phyloP scores from a whole-genome alignment of 352 stramenopile genomes.

The Halophytophthora batemanensis region DNA sequence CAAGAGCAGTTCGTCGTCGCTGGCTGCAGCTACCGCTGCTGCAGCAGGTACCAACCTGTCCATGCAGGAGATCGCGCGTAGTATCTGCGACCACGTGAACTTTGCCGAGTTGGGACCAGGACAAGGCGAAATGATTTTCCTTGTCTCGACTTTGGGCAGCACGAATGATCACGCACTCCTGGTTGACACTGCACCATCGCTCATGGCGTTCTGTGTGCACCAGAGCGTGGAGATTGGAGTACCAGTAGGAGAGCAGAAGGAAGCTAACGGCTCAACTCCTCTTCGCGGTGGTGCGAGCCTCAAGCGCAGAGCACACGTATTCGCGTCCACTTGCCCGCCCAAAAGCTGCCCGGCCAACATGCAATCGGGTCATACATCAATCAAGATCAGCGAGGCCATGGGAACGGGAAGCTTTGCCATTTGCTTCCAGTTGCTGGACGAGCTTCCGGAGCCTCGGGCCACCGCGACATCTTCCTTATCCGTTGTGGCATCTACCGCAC shows the following conservation, averaged over 20 bases:
- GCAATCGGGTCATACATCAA: not conserved
- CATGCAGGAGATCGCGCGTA: slow-evolving; percentile 63
- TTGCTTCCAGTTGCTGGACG: slow-evolving; percentile 32
- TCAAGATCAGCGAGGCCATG: slow-evolving; percentile 1
- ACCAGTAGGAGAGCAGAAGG: slow-evolving; percentile 1
- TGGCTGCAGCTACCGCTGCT: slow-evolving; percentile 54
- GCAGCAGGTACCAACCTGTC: slow-evolving; percentile 66
- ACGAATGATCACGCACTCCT: slow-evolving; percentile 20
- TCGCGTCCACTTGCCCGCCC: slow-evolving; percentile 27
- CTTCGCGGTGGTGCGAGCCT: not conserved
- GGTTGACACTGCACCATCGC: slow-evolving; percentile 17
- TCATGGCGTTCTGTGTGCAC: slow-evolving; percentile 42
- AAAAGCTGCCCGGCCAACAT: slow-evolving; percentile 9
- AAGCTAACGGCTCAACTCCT: not conserved
- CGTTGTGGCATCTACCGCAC: not conserved
- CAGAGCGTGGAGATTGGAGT: slow-evolving; percentile 24
- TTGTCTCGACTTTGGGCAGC: slow-evolving; percentile 25
- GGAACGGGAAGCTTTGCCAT: slow-evolving; percentile 14
- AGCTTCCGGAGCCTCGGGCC: slow-evolving; percentile 4
- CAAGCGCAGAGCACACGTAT: slow-evolving; percentile 33
- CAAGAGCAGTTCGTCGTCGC: slow-evolving; percentile 44
- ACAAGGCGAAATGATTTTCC: slow-evolving; percentile 48
- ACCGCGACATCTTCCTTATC: not conserved
- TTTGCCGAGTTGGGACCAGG: slow-evolving; percentile 37
- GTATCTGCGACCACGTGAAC: slow-evolving; percentile 58